Conservation (phyloP, 1,139 yeast species). For the Yamadazyma diddensiae region DNA sequence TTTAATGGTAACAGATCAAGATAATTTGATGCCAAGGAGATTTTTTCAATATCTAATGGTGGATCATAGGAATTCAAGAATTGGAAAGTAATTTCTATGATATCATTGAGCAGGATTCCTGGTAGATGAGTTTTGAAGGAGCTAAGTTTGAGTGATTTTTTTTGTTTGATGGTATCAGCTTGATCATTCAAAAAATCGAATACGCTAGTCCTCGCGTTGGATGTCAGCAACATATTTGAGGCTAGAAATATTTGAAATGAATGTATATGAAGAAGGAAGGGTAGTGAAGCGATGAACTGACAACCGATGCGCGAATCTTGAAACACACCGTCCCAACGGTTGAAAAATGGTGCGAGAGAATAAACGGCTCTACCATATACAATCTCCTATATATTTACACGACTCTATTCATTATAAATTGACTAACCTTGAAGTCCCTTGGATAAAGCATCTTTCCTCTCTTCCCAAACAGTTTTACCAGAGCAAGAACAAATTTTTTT, state of each 20-base stretch:
- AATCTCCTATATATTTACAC: not conserved
- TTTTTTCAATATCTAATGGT: constrained; percentile 45
- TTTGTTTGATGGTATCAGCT: constrained; percentile 20
- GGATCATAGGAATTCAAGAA: constrained; percentile 25
- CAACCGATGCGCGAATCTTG: not conserved
- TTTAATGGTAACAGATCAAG: constrained; percentile 47
- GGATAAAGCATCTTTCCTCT: constrained; percentile 53
- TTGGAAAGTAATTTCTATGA: constrained; percentile 26
- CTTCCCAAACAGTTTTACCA: constrained; percentile 96
- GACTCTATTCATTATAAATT: too few species aligned
- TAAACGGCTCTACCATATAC: too few species aligned
- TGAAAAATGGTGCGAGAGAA: too few species aligned
- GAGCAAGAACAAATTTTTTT: constrained; percentile 92
- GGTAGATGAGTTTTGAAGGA: constrained; percentile 11
- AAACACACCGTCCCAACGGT: not conserved
- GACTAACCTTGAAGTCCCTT: constrained; percentile 11
- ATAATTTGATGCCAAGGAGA: constrained; percentile 53
- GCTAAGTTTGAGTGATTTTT: constrained; percentile 22
- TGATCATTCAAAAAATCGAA: constrained; percentile 24
- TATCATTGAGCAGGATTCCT: constrained; percentile 16
- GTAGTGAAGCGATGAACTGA: constrained; percentile 1
- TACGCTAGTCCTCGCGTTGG: constrained; percentile 6
- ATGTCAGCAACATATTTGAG: not conserved
- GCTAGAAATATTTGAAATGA: too few species aligned
- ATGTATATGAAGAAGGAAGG: too few species aligned